These are phyloP conservation scores for Scedosporium boydii DNA, from an alignment of 2,329 filamentous ascomycete species.

Conservation along the genomic window DNA sequence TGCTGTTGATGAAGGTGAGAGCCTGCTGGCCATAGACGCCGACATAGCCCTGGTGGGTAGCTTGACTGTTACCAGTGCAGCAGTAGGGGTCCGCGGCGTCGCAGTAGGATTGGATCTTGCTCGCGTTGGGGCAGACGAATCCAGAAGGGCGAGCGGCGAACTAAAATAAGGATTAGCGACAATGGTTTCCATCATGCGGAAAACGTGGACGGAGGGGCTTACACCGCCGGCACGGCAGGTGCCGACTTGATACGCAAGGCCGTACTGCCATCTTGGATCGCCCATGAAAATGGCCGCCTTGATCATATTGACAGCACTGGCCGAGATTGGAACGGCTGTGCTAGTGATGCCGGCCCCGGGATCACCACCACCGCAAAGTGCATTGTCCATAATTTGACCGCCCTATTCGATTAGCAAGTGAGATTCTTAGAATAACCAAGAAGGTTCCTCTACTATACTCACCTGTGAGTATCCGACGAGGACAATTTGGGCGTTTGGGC, in stretches of 20 bases:
- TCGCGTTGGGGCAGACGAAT: constrained; percentile 43
- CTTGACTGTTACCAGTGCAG: constrained; percentile 52
- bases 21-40: constrained; percentile 51
- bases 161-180: constrained; percentile 21
- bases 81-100: constrained; percentile 56
- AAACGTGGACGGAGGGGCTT: constrained; percentile 19
- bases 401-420: constrained; percentile 27
- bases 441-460: constrained; percentile 4
- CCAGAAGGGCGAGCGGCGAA: constrained; percentile 50
- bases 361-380: constrained; percentile 50
- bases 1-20: constrained; percentile 45
- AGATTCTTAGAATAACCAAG: neutral
- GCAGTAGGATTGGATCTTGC: constrained; percentile 55
- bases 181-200: neutral
- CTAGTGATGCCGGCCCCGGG: constrained; percentile 31
- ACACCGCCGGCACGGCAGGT: constrained; percentile 48
- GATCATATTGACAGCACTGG: constrained; percentile 41
- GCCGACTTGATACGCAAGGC: constrained; percentile 49
- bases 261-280: constrained; percentile 46
- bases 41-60: constrained; percentile 53
- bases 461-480: constrained; percentile 55
- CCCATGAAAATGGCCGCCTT: constrained; percentile 59
- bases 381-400: constrained; percentile 55
- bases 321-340: constrained; percentile 31
- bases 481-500: constrained; percentile 48